Conservation (phyloP, 345 rosid genomes). For the Aethionema arabicum region DNA sequence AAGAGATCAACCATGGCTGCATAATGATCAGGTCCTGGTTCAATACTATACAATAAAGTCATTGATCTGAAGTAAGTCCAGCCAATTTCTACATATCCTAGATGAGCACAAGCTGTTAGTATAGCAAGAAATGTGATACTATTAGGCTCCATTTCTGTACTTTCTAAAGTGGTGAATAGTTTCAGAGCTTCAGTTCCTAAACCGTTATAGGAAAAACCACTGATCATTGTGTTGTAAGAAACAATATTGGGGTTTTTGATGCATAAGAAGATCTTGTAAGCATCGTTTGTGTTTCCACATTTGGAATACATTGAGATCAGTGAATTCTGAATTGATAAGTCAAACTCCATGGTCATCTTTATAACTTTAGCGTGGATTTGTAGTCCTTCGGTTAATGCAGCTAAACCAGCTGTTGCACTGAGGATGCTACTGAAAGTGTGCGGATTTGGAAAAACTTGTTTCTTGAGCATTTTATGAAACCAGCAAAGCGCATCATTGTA, state of each 20-base stretch:
- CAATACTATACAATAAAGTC: slow-evolving; percentile 47
- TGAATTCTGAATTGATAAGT: slow-evolving; percentile 60
- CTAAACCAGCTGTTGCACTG: slow-evolving; percentile 70
- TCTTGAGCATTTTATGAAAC: slow-evolving; percentile 56
- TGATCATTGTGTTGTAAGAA: slow-evolving; percentile 73
- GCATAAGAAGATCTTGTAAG: slow-evolving; percentile 46
- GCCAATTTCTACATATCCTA: slow-evolving; percentile 65
- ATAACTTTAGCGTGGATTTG: slow-evolving; percentile 59
- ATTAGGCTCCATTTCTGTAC: slow-evolving; percentile 54
- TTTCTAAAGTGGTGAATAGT: slow-evolving; percentile 50
- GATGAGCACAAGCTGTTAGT: slow-evolving; percentile 72
- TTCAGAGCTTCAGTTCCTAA: slow-evolving; percentile 53
- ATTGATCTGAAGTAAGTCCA: slow-evolving; percentile 58
- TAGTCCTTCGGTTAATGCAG: slow-evolving; percentile 52
- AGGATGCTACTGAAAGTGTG: slow-evolving; percentile 63
- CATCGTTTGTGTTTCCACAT: slow-evolving; percentile 67
- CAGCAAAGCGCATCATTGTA: slow-evolving; percentile 55
- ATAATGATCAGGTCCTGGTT: slow-evolving; percentile 71
- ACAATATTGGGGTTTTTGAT: slow-evolving; percentile 53
- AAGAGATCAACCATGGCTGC: slow-evolving; percentile 83
- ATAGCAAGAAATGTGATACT: slow-evolving; percentile 65
- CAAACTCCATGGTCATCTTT: slow-evolving; percentile 48
- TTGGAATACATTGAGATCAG: slow-evolving; percentile 71
- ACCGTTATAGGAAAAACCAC: slow-evolving; percentile 72
- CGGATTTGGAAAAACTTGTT: slow-evolving; percentile 48